Evolutionary conservation across 2,329 filamentous ascomycete genomes (phyloP).

Genomic region (Coleophoma eucalyptorum): DNA sequence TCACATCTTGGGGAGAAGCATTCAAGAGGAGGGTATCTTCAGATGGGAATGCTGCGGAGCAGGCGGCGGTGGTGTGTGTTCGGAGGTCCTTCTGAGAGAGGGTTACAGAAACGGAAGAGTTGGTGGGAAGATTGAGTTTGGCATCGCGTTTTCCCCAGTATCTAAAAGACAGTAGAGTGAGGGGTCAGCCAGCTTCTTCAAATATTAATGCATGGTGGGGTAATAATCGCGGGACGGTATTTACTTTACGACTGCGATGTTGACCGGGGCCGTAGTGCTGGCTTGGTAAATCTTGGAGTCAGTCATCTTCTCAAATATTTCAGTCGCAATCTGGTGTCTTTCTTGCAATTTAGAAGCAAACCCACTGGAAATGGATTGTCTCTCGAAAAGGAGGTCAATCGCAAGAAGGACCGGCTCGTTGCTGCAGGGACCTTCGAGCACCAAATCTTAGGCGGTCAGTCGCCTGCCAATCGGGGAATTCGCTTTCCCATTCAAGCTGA

Average conservation of each 20-base stretch:
- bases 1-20: conserved; percentile 75
- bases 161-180: conserved; percentile 30
- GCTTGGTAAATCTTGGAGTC: conserved; percentile 68
- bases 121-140: conserved; percentile 93
- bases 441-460: conserved; percentile 12
- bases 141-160: conserved; percentile 98
- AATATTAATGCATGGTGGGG: conserved; percentile 5
- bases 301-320: conserved; percentile 16
- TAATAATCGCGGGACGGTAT: conserved; percentile 18
- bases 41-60: conserved; percentile 66
- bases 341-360: too few species aligned
- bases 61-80: conserved; percentile 93
- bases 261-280: conserved; percentile 94
- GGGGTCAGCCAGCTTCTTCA: conserved; percentile 1
- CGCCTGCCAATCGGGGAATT: conserved; percentile 15
- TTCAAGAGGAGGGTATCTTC: conserved; percentile 81
- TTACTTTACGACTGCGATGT: conserved; percentile 97
- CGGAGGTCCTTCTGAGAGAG: conserved; percentile 91
- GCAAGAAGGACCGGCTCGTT: not conserved
- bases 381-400: too few species aligned
- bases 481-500: conserved; percentile 1
- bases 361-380: too few species aligned
- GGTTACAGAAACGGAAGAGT: conserved; percentile 95
- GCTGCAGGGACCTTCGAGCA: not conserved
- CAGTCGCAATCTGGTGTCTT: too few species aligned